Conservation (phyloP, 305 asterid species). For the Fraxinus platypoda region DNA sequence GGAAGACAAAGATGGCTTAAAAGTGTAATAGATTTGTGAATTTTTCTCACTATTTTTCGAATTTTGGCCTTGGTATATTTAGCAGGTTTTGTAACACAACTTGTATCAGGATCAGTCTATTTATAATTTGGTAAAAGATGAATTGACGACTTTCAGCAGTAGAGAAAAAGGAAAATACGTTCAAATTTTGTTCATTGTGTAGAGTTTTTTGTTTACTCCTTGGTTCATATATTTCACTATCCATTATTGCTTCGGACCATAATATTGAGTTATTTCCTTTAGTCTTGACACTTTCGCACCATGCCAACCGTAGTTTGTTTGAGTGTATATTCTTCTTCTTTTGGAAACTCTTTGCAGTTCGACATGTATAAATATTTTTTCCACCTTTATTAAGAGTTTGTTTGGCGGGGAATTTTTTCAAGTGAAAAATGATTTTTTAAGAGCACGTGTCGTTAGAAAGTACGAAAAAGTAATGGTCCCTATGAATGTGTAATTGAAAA, state of each 20-base stretch:
- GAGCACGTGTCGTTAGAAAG: no score
- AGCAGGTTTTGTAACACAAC: neutral
- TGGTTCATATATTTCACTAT: neutral
- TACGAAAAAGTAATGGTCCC: neutral
- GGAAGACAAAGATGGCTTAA: slow-evolving; percentile 31
- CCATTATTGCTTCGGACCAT: neutral
- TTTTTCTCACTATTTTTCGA: neutral
- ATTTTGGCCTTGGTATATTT: neutral
- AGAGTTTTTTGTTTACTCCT: neutral
- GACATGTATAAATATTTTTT: no score
- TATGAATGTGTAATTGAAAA: neutral
- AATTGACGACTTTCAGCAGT: neutral
- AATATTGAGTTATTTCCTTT: neutral
- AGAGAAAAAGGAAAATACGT: neutral
- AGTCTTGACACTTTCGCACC: neutral
- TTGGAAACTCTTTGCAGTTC: neutral
- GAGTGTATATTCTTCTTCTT: neutral
- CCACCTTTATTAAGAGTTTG: neutral
- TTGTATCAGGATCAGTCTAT: neutral
- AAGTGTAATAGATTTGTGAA: neutral
- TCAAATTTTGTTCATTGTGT: neutral
- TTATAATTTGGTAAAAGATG: neutral
- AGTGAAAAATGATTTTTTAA: neutral
- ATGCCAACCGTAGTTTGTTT: neutral
- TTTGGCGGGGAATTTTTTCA: neutral